These are phyloP conservation scores for Dendrobium chrysotoxum DNA, from an alignment of 106 monocot species.

Conservation along the genomic window DNA sequence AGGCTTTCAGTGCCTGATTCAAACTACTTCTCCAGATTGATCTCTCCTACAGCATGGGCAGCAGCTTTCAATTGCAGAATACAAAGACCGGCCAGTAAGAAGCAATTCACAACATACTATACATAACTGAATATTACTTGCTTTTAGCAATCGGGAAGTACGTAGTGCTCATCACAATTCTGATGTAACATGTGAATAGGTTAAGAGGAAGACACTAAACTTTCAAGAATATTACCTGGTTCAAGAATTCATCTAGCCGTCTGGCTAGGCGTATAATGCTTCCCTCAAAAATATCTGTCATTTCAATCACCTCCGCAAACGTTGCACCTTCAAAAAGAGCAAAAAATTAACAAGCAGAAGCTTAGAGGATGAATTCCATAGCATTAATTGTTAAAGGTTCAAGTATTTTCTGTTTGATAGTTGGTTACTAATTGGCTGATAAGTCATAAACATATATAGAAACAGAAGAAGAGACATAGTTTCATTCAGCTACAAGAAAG, in stretches of 20 bases:
- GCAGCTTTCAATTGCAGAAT: conserved; percentile 61
- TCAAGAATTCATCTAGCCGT: conserved; percentile 92
- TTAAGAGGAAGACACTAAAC: neutral
- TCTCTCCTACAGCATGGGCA: conserved; percentile 87
- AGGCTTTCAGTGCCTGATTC: conserved; percentile 65
- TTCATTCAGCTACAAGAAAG: neutral
- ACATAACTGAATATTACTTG: no score
- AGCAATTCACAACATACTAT: neutral
- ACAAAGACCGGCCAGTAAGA: neutral
- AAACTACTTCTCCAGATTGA: conserved; percentile 75
- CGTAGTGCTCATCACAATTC: no score
- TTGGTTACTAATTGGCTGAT: neutral
- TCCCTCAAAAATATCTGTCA: conserved; percentile 99
- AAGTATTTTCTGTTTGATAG: neutral
- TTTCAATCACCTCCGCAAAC: conserved; percentile 90
- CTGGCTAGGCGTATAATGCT: conserved; percentile 93
- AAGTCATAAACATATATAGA: neutral
- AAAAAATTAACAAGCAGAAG: neutral
- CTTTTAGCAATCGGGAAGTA: no score
- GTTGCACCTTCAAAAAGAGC: conserved; percentile 50
- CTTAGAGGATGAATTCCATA: neutral
- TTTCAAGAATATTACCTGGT: conserved; percentile 49
- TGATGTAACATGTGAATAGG: no score
- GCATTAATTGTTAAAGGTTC: neutral
- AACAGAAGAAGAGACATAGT: neutral